Base-by-base conservation (phyloP, 2,329 filamentous ascomycete genomes). In the Sporothrix globosa region DNA sequence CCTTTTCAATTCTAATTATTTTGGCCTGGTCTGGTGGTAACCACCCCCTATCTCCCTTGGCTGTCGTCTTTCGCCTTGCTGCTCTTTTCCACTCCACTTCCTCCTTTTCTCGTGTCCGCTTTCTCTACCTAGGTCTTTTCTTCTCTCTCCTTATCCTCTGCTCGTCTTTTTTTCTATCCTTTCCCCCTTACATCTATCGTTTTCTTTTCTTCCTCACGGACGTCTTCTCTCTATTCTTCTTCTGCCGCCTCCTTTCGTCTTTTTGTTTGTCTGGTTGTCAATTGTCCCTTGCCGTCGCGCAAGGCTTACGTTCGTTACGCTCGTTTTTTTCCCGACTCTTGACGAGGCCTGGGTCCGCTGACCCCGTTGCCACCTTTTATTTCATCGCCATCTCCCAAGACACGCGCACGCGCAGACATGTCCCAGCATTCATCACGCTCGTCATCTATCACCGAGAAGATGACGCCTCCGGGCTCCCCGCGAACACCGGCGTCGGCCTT, bases 391-490 rank as follows among this genome's bases (percentile, higher is more conserved):
- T 30, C 17, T 41, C 56, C 17, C 56, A 41, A n/a, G 14, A 39
- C 10, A 6, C 54, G 24, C 54, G 54, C n/a, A 34, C 44, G 48
- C 34, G 56, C 69, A 69, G 52, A 58, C 69, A 73, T 73, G 73
- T 73, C 73, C 9, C 34, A 68, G 17, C 69, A 70, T 24, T 72
- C 73, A 24, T 69, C 71, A n/a, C 70, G 69, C 19, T 74, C 73
- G 19, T 72, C 72, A 1, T 72, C 72, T 27, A 46, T 72, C n/a
- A 68, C 71, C 48, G 71, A 72, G 52, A 71, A 70, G 66, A 56
- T 73, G 58, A 68, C 67, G 17, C 69, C 69, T 7, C 72, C 72
- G 7, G 71, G 60, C n/a, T 73, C 72, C 0, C 72, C 72, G 41
- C 41, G 71, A 24, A 50, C 58, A 4, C 65, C 69, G 24, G 60